A percentile compares a stretch with the other conserved stretches of the same genome.
Evolutionary conservation across 768 basidiomycete genomes (phyloP).

Genomic region (Phylloporus arenicola): DNA sequence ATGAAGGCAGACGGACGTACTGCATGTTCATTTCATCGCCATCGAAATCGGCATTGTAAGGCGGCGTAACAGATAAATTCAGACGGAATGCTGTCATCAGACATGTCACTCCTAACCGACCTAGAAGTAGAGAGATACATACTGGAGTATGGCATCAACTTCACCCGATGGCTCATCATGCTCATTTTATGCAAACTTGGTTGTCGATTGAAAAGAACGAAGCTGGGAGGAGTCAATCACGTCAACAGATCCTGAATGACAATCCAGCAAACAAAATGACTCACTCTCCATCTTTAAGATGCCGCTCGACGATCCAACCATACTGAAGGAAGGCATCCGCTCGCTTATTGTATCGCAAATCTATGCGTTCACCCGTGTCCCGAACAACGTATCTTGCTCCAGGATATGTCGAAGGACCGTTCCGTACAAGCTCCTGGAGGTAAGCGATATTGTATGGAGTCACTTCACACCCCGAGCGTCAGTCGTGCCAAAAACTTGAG

Average conservation of each 20-base stretch:
- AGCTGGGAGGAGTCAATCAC: slow-evolving; percentile 5
- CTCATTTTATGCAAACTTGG: slow-evolving; percentile 99
- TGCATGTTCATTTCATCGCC: slow-evolving; percentile 99
- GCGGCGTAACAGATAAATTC: slow-evolving; percentile 96
- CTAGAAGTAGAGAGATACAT: slow-evolving; percentile 30
- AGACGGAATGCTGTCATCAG: slow-evolving; percentile 79
- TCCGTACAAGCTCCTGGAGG: slow-evolving; percentile 90
- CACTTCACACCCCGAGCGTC: slow-evolving; percentile 45
- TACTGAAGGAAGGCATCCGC: slow-evolving; percentile 94
- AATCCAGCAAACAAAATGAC: slow-evolving; percentile 30
- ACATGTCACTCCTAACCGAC: neutral
- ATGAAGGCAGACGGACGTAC: slow-evolving; percentile 46
- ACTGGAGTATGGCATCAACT: slow-evolving; percentile 98
- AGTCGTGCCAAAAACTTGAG: neutral
- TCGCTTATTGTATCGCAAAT: slow-evolving; percentile 93
- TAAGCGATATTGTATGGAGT: slow-evolving; percentile 96
- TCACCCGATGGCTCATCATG: slow-evolving; percentile 99
- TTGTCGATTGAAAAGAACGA: slow-evolving; percentile 88
- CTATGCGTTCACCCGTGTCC: slow-evolving; percentile 96
- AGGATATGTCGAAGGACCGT: slow-evolving; percentile 91
- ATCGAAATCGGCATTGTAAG: slow-evolving; percentile 99
- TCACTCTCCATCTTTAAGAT: slow-evolving; percentile 97
- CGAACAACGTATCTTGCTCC: slow-evolving; percentile 96
- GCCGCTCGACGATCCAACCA: slow-evolving; percentile 97
- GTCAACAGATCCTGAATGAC: neutral